Percentiles rank a stretch among this genome's conserved stretches.
phyloP scores from a whole-genome alignment of 352 stramenopile genomes.

The Phytophthora pinifolia region DNA sequence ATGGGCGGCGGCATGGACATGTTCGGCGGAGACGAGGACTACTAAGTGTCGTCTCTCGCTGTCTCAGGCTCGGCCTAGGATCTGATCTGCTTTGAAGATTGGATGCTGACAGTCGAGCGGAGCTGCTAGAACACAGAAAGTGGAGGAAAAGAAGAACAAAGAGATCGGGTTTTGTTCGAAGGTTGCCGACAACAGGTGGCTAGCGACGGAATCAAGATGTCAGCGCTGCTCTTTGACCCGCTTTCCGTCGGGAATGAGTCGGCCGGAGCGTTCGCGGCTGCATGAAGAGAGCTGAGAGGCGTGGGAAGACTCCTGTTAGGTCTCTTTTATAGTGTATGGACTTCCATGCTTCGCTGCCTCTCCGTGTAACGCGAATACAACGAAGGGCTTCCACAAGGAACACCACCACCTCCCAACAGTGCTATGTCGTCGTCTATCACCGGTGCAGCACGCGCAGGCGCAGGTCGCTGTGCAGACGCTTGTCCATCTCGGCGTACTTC shows the following conservation, averaged over 20 bases:
- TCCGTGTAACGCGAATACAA: constrained; percentile 74
- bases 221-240: neutral
- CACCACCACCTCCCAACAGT: constrained; percentile 25
- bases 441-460: constrained; percentile 75
- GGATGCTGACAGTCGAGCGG: neutral
- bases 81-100: neutral
- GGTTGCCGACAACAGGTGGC: neutral
- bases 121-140: no score
- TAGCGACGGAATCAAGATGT: neutral
- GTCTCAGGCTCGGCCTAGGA: neutral
- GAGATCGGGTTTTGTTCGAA: neutral
- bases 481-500: constrained; percentile 94
- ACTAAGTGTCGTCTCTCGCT: constrained; percentile 47
- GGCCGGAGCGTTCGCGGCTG: constrained; percentile 8
- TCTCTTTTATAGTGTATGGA: constrained; percentile 43
- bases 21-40: constrained; percentile 86
- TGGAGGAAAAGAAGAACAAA: no score
- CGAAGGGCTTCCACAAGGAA: constrained; percentile 57
- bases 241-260: constrained; percentile 7
- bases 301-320: constrained; percentile 28
- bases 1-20: constrained; percentile 85
- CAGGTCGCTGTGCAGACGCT: constrained; percentile 87
- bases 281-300: constrained; percentile 2
- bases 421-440: constrained; percentile 27
- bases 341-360: constrained; percentile 13